Percentiles rank a stretch among this genome's conserved stretches.
Conservation (phyloP, 768 basidiomycete genomes). For the Brasilioporus rufonigricans region DNA sequence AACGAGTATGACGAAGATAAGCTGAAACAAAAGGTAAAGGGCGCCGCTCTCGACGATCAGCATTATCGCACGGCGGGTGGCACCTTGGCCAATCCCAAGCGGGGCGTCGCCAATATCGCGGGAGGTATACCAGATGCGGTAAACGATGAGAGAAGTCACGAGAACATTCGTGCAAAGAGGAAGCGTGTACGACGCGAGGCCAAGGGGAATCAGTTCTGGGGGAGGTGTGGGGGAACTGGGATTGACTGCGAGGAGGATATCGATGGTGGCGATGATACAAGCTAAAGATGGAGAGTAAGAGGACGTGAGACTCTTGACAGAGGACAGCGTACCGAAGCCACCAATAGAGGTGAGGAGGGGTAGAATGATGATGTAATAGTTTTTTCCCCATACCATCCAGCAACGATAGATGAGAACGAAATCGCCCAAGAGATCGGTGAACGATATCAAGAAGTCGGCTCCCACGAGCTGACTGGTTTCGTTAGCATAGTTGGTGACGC, state of each 20-base stretch:
- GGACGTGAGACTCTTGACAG: neutral
- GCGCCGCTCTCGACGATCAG: constrained; percentile 41
- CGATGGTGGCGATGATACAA: constrained; percentile 29
- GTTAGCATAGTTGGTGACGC: constrained; percentile 27
- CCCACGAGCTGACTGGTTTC: constrained; percentile 33
- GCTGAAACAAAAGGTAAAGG: constrained; percentile 39
- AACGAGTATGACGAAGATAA: constrained; percentile 41
- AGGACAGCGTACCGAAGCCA: constrained; percentile 32
- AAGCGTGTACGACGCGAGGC: constrained; percentile 35
- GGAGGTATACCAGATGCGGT: constrained; percentile 36
- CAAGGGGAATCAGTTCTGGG: constrained; percentile 33
- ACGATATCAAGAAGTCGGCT: constrained; percentile 37
- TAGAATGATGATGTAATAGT: constrained; percentile 32
- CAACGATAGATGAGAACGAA: constrained; percentile 40
- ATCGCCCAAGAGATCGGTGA: constrained; percentile 37
- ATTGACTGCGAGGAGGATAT: constrained; percentile 27
- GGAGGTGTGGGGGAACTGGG: constrained; percentile 36
- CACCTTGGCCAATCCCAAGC: constrained; percentile 11
- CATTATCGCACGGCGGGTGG: constrained; percentile 26
- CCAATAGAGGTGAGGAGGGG: constrained; percentile 35
- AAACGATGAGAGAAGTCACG: constrained; percentile 41
- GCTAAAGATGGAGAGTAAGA: constrained; percentile 17
- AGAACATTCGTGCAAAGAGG: constrained; percentile 42
- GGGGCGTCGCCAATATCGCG: constrained; percentile 9
- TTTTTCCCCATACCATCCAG: constrained; percentile 40